Percentiles rank a stretch among this genome's conserved stretches.
These are phyloP conservation scores for Hippophae gyantsensis DNA, from an alignment of 306 rosid genomes.

Conservation along the genomic window DNA sequence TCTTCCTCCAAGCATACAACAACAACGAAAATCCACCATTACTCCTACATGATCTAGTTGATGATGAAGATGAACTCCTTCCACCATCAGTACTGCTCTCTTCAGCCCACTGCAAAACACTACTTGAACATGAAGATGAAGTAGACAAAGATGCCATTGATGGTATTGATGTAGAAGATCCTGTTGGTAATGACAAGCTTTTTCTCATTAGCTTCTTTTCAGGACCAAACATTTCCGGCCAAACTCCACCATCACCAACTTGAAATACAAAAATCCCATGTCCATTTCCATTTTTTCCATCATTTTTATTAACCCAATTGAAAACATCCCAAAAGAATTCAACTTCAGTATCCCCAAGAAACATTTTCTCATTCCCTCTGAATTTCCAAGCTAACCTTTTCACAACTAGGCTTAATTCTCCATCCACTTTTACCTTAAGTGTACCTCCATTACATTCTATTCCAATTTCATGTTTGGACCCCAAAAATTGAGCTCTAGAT, in stretches of 20 bases:
- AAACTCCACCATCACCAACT: slow-evolving; percentile 59
- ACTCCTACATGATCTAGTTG: slow-evolving; percentile 46
- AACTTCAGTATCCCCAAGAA: slow-evolving; percentile 46
- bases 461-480: slow-evolving; percentile 54
- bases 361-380: slow-evolving; percentile 74
- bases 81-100: slow-evolving; percentile 63
- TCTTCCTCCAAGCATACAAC: slow-evolving; percentile 69
- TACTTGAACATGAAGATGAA: slow-evolving; percentile 30
- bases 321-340: slow-evolving; percentile 82
- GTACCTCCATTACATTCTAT: slow-evolving; percentile 50
- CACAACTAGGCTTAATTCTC: slow-evolving; percentile 35
- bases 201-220: slow-evolving; percentile 65
- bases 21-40: slow-evolving; percentile 64
- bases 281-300: slow-evolving; percentile 27
- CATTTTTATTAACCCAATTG: slow-evolving; percentile 43
- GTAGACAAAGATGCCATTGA: slow-evolving; percentile 17
- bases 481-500: slow-evolving; percentile 50
- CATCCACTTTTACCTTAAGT: slow-evolving; percentile 55
- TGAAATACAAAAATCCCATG: slow-evolving; percentile 69
- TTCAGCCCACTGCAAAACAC: slow-evolving; percentile 80
- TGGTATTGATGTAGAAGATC: slow-evolving; percentile 13
- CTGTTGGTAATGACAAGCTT: slow-evolving; percentile 29
- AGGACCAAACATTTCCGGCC: slow-evolving; percentile 73
- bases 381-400: slow-evolving; percentile 78
- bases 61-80: slow-evolving; percentile 75